These are phyloP conservation scores for Beauveria rudraprayagi DNA, from an alignment of 2,329 filamentous ascomycete species.

Conservation along the genomic window DNA sequence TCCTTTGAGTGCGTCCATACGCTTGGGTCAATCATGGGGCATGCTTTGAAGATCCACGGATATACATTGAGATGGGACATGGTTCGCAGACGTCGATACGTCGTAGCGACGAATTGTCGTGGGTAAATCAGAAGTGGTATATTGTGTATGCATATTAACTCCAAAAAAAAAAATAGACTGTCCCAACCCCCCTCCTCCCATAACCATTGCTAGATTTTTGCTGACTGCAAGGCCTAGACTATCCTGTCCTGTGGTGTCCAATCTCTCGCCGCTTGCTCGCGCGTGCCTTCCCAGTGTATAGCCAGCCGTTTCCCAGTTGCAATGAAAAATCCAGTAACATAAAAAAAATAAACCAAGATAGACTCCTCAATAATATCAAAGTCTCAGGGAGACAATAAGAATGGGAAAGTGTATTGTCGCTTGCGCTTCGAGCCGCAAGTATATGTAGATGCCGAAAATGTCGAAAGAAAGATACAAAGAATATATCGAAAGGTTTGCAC, in stretches of 20 bases:
- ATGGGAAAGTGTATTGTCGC: background rate
- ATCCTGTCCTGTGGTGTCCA: slow-evolving; percentile 7
- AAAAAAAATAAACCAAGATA: background rate
- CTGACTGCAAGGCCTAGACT: background rate
- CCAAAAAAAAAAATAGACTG: background rate
- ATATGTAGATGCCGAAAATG: background rate
- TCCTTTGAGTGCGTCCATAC: background rate
- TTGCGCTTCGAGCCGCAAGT: background rate
- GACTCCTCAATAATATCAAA: background rate
- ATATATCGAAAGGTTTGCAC: slow-evolving; percentile 4
- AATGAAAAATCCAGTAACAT: background rate
- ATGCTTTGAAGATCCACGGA: background rate
- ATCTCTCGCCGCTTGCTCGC: slow-evolving; percentile 5
- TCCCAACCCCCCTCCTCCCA: background rate
- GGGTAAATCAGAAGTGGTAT: background rate
- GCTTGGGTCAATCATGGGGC: background rate
- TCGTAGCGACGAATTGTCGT: background rate
- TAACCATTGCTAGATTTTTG: background rate
- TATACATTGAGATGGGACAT: background rate
- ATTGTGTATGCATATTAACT: background rate
- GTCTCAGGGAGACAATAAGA: background rate
- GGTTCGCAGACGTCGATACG: background rate
- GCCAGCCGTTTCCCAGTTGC: background rate
- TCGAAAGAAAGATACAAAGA: background rate
- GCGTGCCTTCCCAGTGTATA: background rate